phyloP scores from a whole-genome alignment of 1,284 basidiomycete genomes.

The Meripilus lineatus region DNA sequence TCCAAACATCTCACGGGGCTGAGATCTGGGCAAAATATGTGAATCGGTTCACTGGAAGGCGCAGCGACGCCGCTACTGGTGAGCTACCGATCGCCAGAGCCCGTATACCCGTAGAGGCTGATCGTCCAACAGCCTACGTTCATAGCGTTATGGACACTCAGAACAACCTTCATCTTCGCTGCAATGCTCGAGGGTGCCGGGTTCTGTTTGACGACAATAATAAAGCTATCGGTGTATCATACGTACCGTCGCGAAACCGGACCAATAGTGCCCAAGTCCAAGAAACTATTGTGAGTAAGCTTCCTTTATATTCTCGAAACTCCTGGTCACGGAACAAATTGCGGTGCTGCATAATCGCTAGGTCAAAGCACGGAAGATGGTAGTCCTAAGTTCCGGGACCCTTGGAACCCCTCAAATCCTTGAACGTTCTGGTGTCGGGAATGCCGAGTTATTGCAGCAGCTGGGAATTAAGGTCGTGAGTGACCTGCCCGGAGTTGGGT shows the following conservation, averaged over 20 bases:
- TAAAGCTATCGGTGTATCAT: conserved; percentile 68
- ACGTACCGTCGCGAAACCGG: conserved; percentile 60
- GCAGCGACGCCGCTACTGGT: conserved; percentile 69
- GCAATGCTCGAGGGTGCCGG: conserved; percentile 60
- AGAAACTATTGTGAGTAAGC: conserved; percentile 50
- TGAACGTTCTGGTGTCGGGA: conserved; percentile 67
- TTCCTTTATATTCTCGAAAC: background rate
- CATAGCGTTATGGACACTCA: conserved; percentile 69
- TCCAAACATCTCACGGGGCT: conserved; percentile 55
- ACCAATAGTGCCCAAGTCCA: conserved; percentile 43
- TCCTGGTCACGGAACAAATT: conserved; percentile 1
- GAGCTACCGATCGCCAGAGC: conserved; percentile 8
- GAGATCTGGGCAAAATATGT: conserved; percentile 78
- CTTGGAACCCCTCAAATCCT: conserved; percentile 69
- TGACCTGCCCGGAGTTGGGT: conserved; percentile 69
- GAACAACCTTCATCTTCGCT: conserved; percentile 56
- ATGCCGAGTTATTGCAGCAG: conserved; percentile 47
- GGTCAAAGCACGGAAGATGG: conserved; percentile 55
- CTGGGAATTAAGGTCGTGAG: conserved; percentile 57
- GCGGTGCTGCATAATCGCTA: conserved; percentile 5
- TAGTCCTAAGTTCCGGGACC: conserved; percentile 62
- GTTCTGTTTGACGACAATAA: conserved; percentile 67
- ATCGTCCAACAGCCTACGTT: conserved; percentile 46
- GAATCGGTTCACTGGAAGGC: conserved; percentile 66
- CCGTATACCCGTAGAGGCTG: background rate